Percentiles rank a stretch among this genome's conserved stretches.
Evolutionary conservation across 805 yeast species (phyloP).

Genomic region (Brettanomyces naardenensis): DNA sequence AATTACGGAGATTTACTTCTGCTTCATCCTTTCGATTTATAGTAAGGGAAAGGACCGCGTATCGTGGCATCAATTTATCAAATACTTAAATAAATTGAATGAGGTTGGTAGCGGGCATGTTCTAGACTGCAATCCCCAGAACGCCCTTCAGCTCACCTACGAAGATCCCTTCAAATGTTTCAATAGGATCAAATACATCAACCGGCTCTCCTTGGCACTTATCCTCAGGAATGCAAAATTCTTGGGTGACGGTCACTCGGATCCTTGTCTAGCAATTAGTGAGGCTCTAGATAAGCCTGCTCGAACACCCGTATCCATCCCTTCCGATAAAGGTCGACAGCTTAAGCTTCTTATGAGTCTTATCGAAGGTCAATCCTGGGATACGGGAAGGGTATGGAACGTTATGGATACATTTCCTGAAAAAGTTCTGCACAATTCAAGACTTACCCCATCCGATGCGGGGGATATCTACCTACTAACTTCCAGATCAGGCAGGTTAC

Average conservation of each 20-base stretch:
- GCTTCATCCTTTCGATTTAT: slow-evolving; percentile 23
- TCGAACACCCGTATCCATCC: slow-evolving; percentile 7
- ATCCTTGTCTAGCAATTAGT: neutral
- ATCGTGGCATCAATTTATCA: slow-evolving; percentile 27
- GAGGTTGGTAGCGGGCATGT: slow-evolving; percentile 16
- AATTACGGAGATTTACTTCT: slow-evolving; percentile 24
- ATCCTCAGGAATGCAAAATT: slow-evolving; percentile 10
- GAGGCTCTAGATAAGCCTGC: neutral
- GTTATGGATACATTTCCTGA: slow-evolving; percentile 19
- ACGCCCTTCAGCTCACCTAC: slow-evolving; percentile 14
- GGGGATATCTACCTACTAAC: slow-evolving; percentile 24
- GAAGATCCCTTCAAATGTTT: slow-evolving; percentile 25
- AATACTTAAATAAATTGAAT: slow-evolving; percentile 17
- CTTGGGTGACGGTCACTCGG: neutral
- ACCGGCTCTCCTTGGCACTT: slow-evolving; percentile 20
- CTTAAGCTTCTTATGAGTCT: slow-evolving; percentile 14
- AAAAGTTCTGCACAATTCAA: slow-evolving; percentile 12
- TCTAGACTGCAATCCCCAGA: slow-evolving; percentile 18
- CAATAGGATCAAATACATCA: slow-evolving; percentile 17
- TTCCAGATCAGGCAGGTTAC: slow-evolving; percentile 16
- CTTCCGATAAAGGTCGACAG: slow-evolving; percentile 13
- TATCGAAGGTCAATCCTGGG: slow-evolving; percentile 12
- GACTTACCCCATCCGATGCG: slow-evolving; percentile 14
- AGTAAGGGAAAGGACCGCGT: slow-evolving; percentile 26
- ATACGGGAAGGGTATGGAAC: slow-evolving; percentile 3